A percentile compares a stretch with the other conserved stretches of the same genome.
Evolutionary conservation across 257 asterid genomes (phyloP).

Genomic region (Plantago major): DNA sequence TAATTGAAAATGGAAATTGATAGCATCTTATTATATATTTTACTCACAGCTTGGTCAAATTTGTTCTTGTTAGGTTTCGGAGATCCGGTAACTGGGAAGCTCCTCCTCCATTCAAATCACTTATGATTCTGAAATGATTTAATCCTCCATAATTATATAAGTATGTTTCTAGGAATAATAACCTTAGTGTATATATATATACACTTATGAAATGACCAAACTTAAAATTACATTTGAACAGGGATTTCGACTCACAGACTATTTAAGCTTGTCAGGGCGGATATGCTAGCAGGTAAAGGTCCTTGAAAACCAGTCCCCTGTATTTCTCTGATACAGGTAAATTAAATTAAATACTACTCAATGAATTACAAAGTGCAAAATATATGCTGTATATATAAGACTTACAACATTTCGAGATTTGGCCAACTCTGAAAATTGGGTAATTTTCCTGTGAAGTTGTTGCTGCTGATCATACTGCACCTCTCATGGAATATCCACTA

Average conservation of each 20-base stretch:
- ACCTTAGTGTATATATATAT: too few species aligned
- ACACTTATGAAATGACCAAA: not conserved
- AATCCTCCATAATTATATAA: not conserved
- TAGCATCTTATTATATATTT: constrained; percentile 2
- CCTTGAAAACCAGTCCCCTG: constrained; percentile 63
- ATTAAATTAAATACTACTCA: constrained; percentile 2
- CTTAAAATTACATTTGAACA: not conserved
- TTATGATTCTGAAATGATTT: constrained; percentile 46
- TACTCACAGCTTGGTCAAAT: constrained; percentile 41
- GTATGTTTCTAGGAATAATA: too few species aligned
- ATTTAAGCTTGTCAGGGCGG: constrained; percentile 34
- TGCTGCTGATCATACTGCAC: constrained; percentile 54
- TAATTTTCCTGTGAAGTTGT: constrained; percentile 43
- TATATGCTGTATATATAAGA: constrained; percentile 4
- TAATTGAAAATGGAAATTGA: constrained; percentile 5
- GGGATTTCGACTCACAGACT: constrained; percentile 59
- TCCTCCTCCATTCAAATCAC: constrained; percentile 47
- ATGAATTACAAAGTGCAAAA: not conserved
- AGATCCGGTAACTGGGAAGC: constrained; percentile 44
- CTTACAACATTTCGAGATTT: constrained; percentile 48
- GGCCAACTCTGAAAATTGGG: constrained; percentile 41
- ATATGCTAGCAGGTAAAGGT: constrained; percentile 52
- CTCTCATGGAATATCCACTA: not conserved
- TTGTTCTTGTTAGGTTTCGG: constrained; percentile 30
- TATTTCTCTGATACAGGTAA: constrained; percentile 43